phyloP scores from a whole-genome alignment of 768 basidiomycete species.

The Panaeolus papilionaceus region DNA sequence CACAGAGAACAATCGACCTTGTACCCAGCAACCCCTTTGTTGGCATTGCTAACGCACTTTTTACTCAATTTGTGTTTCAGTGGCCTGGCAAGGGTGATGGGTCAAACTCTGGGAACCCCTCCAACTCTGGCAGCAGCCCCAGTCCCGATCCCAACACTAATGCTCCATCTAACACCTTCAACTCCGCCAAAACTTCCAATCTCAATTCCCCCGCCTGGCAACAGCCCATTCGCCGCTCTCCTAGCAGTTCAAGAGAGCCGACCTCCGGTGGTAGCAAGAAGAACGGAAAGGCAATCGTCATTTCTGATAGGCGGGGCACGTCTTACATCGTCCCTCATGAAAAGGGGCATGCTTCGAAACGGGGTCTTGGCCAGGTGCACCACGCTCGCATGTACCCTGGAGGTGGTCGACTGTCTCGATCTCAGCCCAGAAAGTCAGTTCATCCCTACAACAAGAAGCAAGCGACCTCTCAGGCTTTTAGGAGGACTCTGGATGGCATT shows the following conservation, averaged over 20 bases:
- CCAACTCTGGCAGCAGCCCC: neutral
- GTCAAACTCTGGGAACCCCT: neutral
- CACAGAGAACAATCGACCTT: neutral
- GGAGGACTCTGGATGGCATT: conserved; percentile 2
- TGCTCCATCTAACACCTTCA: neutral
- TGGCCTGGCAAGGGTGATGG: conserved; percentile 5
- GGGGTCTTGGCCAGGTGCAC: neutral
- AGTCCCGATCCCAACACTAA: neutral
- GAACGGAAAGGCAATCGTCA: conserved; percentile 2
- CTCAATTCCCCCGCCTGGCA: conserved; percentile 9
- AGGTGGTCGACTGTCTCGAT: neutral
- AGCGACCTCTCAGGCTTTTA: neutral
- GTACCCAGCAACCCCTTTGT: conserved; percentile 7
- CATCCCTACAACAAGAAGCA: neutral
- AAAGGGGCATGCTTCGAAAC: neutral
- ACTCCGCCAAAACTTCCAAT: conserved; percentile 3
- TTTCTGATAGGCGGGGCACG: neutral
- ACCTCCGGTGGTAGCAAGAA: neutral
- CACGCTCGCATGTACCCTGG: neutral
- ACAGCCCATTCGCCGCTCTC: neutral
- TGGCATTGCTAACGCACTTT: conserved; percentile 5
- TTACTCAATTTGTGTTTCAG: conserved; percentile 14
- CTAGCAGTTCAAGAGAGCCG: neutral
- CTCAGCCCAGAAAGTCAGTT: neutral
- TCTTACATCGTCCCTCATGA: conserved; percentile 6